These are phyloP conservation scores for Tilletiopsis washingtonensis DNA, from an alignment of 1,284 basidiomycete species.

Conservation along the genomic window DNA sequence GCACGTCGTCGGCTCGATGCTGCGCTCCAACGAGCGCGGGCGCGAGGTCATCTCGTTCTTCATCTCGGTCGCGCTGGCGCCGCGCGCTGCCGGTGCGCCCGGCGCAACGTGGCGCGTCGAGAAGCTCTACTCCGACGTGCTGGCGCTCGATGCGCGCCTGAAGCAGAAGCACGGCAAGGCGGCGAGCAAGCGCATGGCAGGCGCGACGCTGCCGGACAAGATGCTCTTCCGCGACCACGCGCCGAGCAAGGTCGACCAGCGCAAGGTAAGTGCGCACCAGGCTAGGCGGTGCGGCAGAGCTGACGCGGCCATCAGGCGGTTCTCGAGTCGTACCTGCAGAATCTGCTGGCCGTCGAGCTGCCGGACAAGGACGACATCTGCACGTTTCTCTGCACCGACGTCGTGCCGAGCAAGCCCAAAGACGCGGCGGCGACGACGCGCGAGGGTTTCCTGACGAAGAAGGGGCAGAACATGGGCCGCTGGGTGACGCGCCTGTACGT, in stretches of 20 bases:
- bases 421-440: conserved; percentile 59
- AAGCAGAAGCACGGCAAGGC: conserved; percentile 60
- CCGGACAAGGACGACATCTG: conserved; percentile 84
- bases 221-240: conserved; percentile 93
- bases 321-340: conserved; percentile 78
- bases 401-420: conserved; percentile 57
- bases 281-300: conserved; percentile 57
- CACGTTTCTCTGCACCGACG: conserved; percentile 82
- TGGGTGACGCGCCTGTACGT: conserved; percentile 76
- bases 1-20: conserved; percentile 56
- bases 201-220: conserved; percentile 71
- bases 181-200: conserved; percentile 60
- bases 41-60: conserved; percentile 79
- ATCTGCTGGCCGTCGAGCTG: conserved; percentile 65
- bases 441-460: conserved; percentile 91
- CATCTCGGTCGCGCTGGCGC: conserved; percentile 50
- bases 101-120: conserved; percentile 74
- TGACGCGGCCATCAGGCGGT: conserved; percentile 64
- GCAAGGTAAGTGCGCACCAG: conserved; percentile 52
- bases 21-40: conserved; percentile 72
- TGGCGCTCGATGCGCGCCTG: conserved; percentile 63
- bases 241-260: conserved; percentile 85
- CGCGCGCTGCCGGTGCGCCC: not conserved
- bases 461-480: conserved; percentile 89
- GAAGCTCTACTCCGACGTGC: conserved; percentile 84